Base-by-base conservation (phyloP, 345 rosid genomes). In the Citrus australasica region DNA sequence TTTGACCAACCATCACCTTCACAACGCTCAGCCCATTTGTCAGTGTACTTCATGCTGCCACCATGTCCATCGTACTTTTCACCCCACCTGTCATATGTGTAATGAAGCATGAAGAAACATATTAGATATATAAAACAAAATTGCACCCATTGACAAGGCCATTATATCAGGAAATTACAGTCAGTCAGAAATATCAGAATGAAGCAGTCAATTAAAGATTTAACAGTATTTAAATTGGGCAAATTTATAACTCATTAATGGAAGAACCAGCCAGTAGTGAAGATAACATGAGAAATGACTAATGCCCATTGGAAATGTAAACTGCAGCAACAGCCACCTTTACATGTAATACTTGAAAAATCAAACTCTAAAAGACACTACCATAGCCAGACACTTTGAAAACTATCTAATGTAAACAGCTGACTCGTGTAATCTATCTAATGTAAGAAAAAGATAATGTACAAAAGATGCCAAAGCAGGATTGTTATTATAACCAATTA, bases 11-110 rank as follows among this genome's bases (percentile, higher is more conserved):
- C 90, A 28, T 89, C 94, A 0, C 88, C 99, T 77, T 92, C 93
- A 65, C 90, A 85, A 17, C 95, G 87, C 84, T 93, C 99, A 0
- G 98, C 99, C 99, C 99, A 95, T 82, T 93, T 95, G 85, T 95
- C 98, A 0, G 98, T 93, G 83, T 95, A 95, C 80, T 95, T 95
- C 65, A 82, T 79, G 88, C 97, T 95, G 51, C 95, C 97, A 1
- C 98, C 97, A 69, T 87, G 90, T 24, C 98, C 98, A 24, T 95
- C 97, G 38, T 95, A 93, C 78, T 88, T 85, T 83, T 95, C 99
- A 61, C 98, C 99, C 98, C 98, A 93, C 91, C 99, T 95, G 80
- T 55, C 32, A 68, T 67, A 35, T 68, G 68, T 10, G 33, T 16
- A 64, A 22, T 64, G 69, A 3, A 37, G 58, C 30, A 51, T 48